phyloP scores from a whole-genome alignment of 805 yeast species.

The Myxozyma kluyveri region DNA sequence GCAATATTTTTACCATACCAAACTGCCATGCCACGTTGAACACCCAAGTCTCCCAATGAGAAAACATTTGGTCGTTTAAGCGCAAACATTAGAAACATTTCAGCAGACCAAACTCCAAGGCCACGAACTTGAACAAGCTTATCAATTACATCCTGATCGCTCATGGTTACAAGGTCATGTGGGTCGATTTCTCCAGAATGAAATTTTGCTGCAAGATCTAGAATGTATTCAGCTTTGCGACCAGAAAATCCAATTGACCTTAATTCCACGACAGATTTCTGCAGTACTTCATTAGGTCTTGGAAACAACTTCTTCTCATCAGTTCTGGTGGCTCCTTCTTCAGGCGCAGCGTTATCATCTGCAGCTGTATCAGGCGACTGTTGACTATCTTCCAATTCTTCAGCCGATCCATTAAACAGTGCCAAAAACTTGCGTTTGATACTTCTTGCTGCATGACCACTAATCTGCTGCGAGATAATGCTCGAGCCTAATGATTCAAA shows the following conservation, averaged over 20 bases:
- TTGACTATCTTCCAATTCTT: conserved; percentile 11
- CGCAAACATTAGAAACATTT: conserved; percentile 78
- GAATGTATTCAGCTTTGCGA: conserved; percentile 53
- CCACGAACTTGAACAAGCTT: conserved; percentile 61
- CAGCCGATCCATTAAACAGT: conserved; percentile 36
- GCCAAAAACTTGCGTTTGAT: conserved; percentile 51
- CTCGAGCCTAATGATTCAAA: conserved; percentile 47
- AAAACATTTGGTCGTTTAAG: conserved; percentile 66
- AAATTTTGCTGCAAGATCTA: conserved; percentile 26
- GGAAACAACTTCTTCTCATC: conserved; percentile 42
- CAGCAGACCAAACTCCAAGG: conserved; percentile 80
- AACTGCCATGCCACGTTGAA: conserved; percentile 72
- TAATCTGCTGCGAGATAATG: conserved; percentile 69
- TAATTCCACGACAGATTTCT: conserved; percentile 47
- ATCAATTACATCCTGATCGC: conserved; percentile 49
- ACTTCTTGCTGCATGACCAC: conserved; percentile 75
- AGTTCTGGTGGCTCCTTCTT: conserved; percentile 3
- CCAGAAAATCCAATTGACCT: conserved; percentile 66
- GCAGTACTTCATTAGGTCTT: conserved; percentile 48
- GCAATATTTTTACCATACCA: conserved; percentile 57
- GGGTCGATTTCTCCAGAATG: conserved; percentile 38
- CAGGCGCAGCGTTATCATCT: background rate
- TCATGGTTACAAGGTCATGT: conserved; percentile 41
- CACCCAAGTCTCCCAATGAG: conserved; percentile 76
- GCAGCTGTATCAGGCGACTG: background rate